Base-by-base conservation (phyloP, 1,139 yeast genomes). In the Kurtzmaniella quercitrusa region DNA sequence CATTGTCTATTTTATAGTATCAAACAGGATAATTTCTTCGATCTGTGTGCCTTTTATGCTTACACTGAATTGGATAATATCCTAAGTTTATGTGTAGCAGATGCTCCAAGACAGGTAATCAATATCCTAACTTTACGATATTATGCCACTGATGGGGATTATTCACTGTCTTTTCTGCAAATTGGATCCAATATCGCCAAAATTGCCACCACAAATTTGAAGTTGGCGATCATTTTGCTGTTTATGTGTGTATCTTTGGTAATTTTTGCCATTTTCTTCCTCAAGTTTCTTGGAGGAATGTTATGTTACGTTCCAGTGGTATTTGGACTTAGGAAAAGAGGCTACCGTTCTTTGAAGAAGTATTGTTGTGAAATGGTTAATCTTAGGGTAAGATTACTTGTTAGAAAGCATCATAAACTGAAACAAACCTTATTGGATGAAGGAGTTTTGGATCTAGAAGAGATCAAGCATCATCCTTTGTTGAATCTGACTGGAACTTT, bases 61-160 rank as follows among this genome's bases (percentile, higher is more conserved):
- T 87, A 81, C 60, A 79, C 79, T 55, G 84, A 87, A 46, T 63
- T 87, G 44, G 81, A 82, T 50, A 75, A 77, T 41, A 87, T 93
- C 58, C 59, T 82, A 14, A 79, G 79, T 46, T 70, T 86, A 31
- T 53, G 85, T 16, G 67, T 86, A 39, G 91, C 95, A 1, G 96
- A 89, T 54, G 76, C 91, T 5, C 96, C 96, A n/a, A 77, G 96
- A 61, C 96, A 89, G 63, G 84, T 85, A 2, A 77, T 89, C 52
- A 89, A 89, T 58, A 85, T 90, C 23, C 66, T 86, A 51, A 87
- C 96, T 0, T 63, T 85, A 33, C 72, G 83, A 56, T 69, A 65
- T 46, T 73, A 75, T 46, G 81, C 81, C 9, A 73, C 85, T 5
- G 68, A 63, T 40, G 71, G 68, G 9, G 74, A 73, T 37, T 36